Base-by-base conservation (phyloP, 1,284 basidiomycete genomes). In the Puccinia triticina region DNA sequence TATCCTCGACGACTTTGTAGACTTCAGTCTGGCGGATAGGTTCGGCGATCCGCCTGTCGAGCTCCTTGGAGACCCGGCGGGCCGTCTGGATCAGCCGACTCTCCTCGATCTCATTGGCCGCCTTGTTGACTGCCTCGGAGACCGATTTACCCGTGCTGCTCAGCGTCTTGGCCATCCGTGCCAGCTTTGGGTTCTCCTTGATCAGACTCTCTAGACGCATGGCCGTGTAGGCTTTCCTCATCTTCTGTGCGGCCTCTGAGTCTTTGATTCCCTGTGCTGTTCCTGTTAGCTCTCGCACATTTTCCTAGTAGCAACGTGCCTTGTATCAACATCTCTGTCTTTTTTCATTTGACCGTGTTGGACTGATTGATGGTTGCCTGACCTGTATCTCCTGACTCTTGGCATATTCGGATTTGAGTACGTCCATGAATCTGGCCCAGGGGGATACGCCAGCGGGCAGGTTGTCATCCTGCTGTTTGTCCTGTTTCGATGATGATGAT, bases 1-100 rank as follows among this genome's bases (percentile, higher is more conserved):
- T 94, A 76, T 96, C 93, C 1, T 94, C 91, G 37, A 99, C 89
- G 0, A 92, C 90, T 89, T 97, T 97, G 89, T 99, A 99, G 0
- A 95, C 94, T 55, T 92, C 92, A 0, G 96, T 99, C 84, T 98
- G 95, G 50, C 96, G 92, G 84, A 99, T 93, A 18, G 96, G 95
- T 85, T 94, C 93, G 1, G 95, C 96, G 53, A 84, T 76, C 72
- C 78, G 69, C 71, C 71, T 61, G 43, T 83, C 84, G 37, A 83
- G 59, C 29, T 85, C 84, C 43, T 83, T 82, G 53, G 84, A 71
- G 55, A 84, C 69, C 23, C 74, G 64, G 73, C 91, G 67, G 87
- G 93, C 93, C 8, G 92, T 91, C 82, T 93, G 92, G 90, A 95
- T 93, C 67, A 98, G 87, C 83, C 96, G 95, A 84, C 93, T 94